A percentile compares a stretch with the other conserved stretches of the same genome.
Evolutionary conservation across 345 rosid species (phyloP).

Genomic region (Linum tenue): DNA sequence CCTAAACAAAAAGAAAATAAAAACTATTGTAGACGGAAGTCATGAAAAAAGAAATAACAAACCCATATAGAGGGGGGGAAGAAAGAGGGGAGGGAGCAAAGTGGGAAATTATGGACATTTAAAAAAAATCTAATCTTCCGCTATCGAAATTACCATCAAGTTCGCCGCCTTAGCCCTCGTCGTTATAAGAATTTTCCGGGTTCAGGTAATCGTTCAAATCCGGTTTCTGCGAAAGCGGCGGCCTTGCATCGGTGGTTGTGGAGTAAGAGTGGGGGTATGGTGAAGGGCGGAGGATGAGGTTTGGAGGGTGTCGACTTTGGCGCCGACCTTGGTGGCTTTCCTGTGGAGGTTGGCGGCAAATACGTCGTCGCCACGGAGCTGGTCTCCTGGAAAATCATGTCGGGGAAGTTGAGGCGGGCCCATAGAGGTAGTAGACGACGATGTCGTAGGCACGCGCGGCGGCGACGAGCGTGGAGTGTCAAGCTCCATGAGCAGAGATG

Average conservation of each 20-base stretch:
- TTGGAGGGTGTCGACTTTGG: constrained; percentile 34
- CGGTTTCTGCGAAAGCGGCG: neutral
- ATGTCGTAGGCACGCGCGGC: constrained; percentile 47
- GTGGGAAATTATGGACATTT: too few relatives aligned
- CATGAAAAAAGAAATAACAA: too few relatives aligned
- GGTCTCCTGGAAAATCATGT: constrained; percentile 19
- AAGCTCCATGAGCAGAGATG: too few relatives aligned
- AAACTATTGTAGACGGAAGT: too few relatives aligned
- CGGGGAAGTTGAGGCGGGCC: constrained; percentile 45
- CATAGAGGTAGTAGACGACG: constrained; percentile 43
- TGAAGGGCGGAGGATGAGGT: constrained; percentile 4
- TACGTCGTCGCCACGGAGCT: constrained; percentile 9
- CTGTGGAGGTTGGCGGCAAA: constrained; percentile 32
- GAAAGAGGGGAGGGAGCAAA: too few relatives aligned
- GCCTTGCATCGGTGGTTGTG: neutral
- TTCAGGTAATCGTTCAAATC: too few relatives aligned
- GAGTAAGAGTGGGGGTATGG: neutral
- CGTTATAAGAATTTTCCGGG: too few relatives aligned
- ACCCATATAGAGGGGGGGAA: too few relatives aligned
- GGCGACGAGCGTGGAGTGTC: constrained; percentile 23
- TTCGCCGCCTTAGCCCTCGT: too few relatives aligned
- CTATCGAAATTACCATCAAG: too few relatives aligned
- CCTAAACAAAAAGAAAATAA: too few relatives aligned
- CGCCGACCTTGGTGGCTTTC: constrained; percentile 41
- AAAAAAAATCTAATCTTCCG: too few relatives aligned